Evolutionary conservation across 2,329 filamentous ascomycete species (phyloP).

Genomic region (Davidsoniella neocaledoniae): DNA sequence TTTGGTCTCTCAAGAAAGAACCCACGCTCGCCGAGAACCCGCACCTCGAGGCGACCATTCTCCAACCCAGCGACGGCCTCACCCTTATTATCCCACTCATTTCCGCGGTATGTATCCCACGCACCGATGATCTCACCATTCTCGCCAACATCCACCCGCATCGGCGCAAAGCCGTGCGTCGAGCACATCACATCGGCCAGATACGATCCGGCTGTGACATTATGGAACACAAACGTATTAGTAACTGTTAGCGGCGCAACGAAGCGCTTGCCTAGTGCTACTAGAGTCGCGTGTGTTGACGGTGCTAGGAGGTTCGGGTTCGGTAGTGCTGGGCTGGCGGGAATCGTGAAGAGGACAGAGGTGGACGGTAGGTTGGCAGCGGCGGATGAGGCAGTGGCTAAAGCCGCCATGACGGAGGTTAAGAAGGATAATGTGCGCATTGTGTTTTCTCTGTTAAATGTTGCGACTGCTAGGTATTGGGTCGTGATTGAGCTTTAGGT

Average conservation of each 20-base stretch:
- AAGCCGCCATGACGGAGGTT: slow-evolving; percentile 23
- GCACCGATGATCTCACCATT: slow-evolving; percentile 56
- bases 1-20: slow-evolving; percentile 62
- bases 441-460: too few relatives aligned
- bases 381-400: slow-evolving; percentile 17
- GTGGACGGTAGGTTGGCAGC: slow-evolving; percentile 19
- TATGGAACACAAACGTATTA: slow-evolving; percentile 60
- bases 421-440: too few relatives aligned
- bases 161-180: slow-evolving; percentile 58
- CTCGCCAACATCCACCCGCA: slow-evolving; percentile 67
- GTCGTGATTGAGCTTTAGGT: too few relatives aligned
- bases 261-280: slow-evolving; percentile 22
- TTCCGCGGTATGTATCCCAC: slow-evolving; percentile 77
- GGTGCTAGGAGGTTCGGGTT: slow-evolving; percentile 41
- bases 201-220: slow-evolving; percentile 58
- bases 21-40: slow-evolving; percentile 44
- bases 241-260: slow-evolving; percentile 47
- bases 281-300: slow-evolving; percentile 47
- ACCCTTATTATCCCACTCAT: slow-evolving; percentile 79
- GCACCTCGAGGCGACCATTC: slow-evolving; percentile 38
- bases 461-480: too few relatives aligned
- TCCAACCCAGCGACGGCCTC: slow-evolving; percentile 32
- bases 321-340: slow-evolving; percentile 25
- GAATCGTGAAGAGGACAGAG: slow-evolving; percentile 29
- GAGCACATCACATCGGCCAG: slow-evolving; percentile 64